Base-by-base conservation (phyloP, 306 rosid species). In the Biancaea sappan region DNA sequence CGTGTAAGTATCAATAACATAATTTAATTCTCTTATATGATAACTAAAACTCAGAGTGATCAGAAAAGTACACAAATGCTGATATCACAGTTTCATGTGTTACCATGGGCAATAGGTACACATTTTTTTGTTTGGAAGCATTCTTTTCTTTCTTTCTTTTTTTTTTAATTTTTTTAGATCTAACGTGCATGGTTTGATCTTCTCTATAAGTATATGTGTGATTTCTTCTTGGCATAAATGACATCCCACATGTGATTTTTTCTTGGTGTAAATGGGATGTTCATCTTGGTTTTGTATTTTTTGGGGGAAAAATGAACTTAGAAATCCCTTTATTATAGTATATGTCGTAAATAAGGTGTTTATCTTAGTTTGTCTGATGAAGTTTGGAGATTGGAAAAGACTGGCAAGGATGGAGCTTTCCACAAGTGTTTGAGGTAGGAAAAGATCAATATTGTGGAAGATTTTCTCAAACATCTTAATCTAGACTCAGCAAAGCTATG, bases 321-420 rank as follows among this genome's bases (percentile, higher is more conserved):
- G n/a, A n/a, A 58, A 22, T 9, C 63, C 58, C 71, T 38, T 48
- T 15, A 43, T 48, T 8, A 43, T 46, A 13, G 34, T 71, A 38
- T 4, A 63, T 53, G 43, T 77, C 11, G 40, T 54, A 60, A n/a
- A n/a, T n/a, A n/a, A 37, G 21, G 3, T 47, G 71, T 48, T 62
- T 8, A 44, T 78, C 98, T 97, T 44, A 75, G 72, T 79, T 82
- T 91, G 82, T 71, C 29, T 37, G 98, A 93, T 81, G 98, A 93
- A 79, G 95, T 93, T 65, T 93, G 98, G 98, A 84, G 98, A 86
- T 72, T 93, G 73, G 97, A 89, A 75, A 93, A 91, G 87, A 93
- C 89, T 56, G 94, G 98, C 44, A 93, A 93, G 81, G 98, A 93
- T 4, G 98, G 98, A 82, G 97, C 97, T 69, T 93, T 91, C 79